A percentile compares a stretch with the other conserved stretches of the same genome.
Conservation (phyloP, 805 yeast genomes). For the Monosporozyma aquatica region DNA sequence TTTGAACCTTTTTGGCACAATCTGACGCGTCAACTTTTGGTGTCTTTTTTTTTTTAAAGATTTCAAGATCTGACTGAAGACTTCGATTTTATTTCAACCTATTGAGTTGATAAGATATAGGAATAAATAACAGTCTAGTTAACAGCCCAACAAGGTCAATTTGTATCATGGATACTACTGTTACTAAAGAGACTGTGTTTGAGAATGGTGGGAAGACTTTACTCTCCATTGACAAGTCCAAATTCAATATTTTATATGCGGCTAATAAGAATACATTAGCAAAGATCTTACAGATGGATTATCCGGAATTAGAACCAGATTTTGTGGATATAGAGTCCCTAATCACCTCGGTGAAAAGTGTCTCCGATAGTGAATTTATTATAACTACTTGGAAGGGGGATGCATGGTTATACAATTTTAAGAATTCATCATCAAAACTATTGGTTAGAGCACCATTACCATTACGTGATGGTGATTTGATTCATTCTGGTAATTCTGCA, state of each 20-base stretch:
- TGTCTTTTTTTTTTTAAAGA: neutral
- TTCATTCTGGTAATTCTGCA: slow-evolving; percentile 51
- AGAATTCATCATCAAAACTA: slow-evolving; percentile 27
- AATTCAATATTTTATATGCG: slow-evolving; percentile 18
- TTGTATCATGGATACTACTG: neutral
- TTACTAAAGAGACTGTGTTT: slow-evolving; percentile 21
- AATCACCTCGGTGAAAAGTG: slow-evolving; percentile 31
- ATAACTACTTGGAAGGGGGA: slow-evolving; percentile 24
- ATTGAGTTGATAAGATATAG: no score
- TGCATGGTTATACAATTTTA: slow-evolving; percentile 15
- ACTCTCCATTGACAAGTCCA: neutral
- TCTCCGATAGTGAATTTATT: slow-evolving; percentile 13
- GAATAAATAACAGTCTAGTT: no score
- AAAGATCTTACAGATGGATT: slow-evolving; percentile 40
- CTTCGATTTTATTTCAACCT: no score
- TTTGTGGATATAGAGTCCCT: slow-evolving; percentile 44
- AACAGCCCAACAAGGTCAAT: no score
- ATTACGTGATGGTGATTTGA: slow-evolving; percentile 41
- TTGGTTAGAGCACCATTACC: slow-evolving; percentile 33
- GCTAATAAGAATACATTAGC: slow-evolving; percentile 48
- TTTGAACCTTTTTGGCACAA: no score
- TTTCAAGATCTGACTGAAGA: no score
- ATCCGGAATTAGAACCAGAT: slow-evolving; percentile 52
- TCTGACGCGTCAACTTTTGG: no score
- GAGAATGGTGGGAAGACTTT: slow-evolving; percentile 27